Conservation (phyloP, 2,329 filamentous ascomycete species). For the Tolypocladium tropicale region DNA sequence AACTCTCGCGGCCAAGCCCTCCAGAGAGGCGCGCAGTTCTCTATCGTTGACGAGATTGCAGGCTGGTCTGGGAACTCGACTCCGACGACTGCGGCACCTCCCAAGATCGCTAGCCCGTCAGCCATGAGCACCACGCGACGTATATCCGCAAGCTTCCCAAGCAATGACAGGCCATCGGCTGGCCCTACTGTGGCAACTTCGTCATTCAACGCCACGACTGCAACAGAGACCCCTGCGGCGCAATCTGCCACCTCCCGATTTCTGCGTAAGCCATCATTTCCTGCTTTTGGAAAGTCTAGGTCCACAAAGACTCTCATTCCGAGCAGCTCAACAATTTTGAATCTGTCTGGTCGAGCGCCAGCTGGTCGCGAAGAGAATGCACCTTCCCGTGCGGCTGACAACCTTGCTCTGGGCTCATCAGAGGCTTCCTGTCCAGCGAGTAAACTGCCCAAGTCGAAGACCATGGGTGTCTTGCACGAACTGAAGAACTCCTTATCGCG, state of each 20-base stretch:
- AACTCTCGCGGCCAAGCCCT: slow-evolving; percentile 24
- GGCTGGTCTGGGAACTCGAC: slow-evolving; percentile 18
- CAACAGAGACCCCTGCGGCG: neutral
- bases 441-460: slow-evolving; percentile 32
- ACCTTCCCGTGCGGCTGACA: slow-evolving; percentile 3
- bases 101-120: neutral
- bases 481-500: slow-evolving; percentile 34
- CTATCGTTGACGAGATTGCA: slow-evolving; percentile 24
- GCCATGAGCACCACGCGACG: slow-evolving; percentile 11
- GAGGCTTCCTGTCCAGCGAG: slow-evolving; percentile 3
- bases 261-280: slow-evolving; percentile 6
- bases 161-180: slow-evolving; percentile 12
- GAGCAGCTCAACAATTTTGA: slow-evolving; percentile 6
- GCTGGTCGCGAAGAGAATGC: slow-evolving; percentile 17
- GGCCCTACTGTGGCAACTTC: slow-evolving; percentile 20
- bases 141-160: slow-evolving; percentile 20
- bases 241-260: slow-evolving; percentile 4
- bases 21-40: slow-evolving; percentile 21
- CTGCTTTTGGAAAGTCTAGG: slow-evolving; percentile 2
- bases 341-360: slow-evolving; percentile 4
- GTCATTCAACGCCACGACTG: slow-evolving; percentile 12
- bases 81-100: neutral
- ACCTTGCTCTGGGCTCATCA: neutral
- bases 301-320: slow-evolving; percentile 4
- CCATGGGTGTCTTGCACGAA: slow-evolving; percentile 33